Percentiles rank a stretch among this genome's conserved stretches.
Evolutionary conservation across 108 stramenopile genomes (phyloP).

Genomic region (Nitzschia putrida): DNA sequence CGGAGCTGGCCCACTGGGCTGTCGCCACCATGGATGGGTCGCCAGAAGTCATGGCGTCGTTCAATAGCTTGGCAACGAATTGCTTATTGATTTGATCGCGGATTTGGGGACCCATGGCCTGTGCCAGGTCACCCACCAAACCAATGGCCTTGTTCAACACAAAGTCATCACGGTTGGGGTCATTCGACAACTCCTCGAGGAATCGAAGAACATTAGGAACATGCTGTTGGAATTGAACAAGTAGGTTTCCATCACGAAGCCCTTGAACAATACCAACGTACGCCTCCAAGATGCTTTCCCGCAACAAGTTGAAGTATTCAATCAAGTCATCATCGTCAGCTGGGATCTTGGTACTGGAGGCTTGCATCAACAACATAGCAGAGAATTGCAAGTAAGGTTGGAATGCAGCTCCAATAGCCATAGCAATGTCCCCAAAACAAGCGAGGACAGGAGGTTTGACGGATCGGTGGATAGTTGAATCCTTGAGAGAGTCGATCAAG

Average conservation of each 20-base stretch:
- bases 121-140: conserved; percentile 80
- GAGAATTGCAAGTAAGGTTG: conserved; percentile 90
- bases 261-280: conserved; percentile 96
- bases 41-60: conserved; percentile 57
- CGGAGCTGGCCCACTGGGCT: conserved; percentile 61
- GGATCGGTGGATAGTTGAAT: conserved; percentile 75
- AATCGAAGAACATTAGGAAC: conserved; percentile 66
- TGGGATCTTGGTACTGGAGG: conserved; percentile 73
- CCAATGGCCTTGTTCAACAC: conserved; percentile 83
- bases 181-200: conserved; percentile 60
- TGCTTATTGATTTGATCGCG: conserved; percentile 61
- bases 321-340: conserved; percentile 96
- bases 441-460: conserved; percentile 95
- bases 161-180: conserved; percentile 69
- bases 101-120: conserved; percentile 55
- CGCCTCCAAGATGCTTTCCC: conserved; percentile 92
- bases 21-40: conserved; percentile 58
- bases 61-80: conserved; percentile 61
- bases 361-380: conserved; percentile 90
- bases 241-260: conserved; percentile 69
- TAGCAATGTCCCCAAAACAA: conserved; percentile 95
- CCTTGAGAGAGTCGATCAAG: conserved; percentile 84
- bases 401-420: conserved; percentile 88
- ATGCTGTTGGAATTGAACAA: conserved; percentile 59
- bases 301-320: conserved; percentile 89